phyloP scores from a whole-genome alignment of 768 basidiomycete genomes.

The Amanita pseudoporphyria region DNA sequence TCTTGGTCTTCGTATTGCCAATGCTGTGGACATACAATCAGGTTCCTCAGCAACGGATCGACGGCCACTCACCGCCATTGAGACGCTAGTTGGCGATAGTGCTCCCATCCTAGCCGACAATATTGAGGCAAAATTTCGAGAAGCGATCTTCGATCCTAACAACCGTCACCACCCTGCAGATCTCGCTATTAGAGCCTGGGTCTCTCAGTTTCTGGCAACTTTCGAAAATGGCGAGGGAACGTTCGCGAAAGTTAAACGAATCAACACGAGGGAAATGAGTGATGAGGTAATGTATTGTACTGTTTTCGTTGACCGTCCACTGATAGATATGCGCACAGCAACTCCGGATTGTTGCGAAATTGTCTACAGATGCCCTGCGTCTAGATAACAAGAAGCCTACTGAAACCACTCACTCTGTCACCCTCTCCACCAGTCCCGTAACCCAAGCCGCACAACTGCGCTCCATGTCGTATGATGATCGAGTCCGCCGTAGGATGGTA shows the following conservation, averaged over 20 bases:
- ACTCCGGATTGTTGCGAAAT: conserved; percentile 35
- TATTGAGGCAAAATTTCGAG: conserved; percentile 25
- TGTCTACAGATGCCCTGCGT: conserved; percentile 33
- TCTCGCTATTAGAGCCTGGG: conserved; percentile 38
- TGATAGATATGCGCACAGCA: conserved; percentile 14
- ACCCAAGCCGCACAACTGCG: conserved; percentile 17
- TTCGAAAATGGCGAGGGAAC: conserved; percentile 31
- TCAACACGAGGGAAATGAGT: conserved; percentile 32
- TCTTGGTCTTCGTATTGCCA: conserved; percentile 30
- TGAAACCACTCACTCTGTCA: conserved; percentile 26
- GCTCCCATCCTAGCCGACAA: conserved; percentile 27
- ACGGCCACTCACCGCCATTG: conserved; percentile 31
- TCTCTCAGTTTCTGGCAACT: conserved; percentile 35
- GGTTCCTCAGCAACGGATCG: conserved; percentile 30
- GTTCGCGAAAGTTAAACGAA: conserved; percentile 31
- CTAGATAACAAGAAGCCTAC: conserved; percentile 39
- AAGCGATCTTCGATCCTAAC: conserved; percentile 25
- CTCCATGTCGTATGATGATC: conserved; percentile 30
- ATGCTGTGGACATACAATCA: conserved; percentile 52
- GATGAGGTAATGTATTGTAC: conserved; percentile 22
- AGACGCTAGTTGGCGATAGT: conserved; percentile 28
- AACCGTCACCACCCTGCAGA: conserved; percentile 23
- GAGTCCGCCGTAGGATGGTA: conserved; percentile 28
- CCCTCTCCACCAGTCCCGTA: background rate
- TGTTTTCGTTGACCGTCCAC: background rate